Evolutionary conservation across 768 basidiomycete genomes (phyloP).

Genomic region (Tricholomella constricta): DNA sequence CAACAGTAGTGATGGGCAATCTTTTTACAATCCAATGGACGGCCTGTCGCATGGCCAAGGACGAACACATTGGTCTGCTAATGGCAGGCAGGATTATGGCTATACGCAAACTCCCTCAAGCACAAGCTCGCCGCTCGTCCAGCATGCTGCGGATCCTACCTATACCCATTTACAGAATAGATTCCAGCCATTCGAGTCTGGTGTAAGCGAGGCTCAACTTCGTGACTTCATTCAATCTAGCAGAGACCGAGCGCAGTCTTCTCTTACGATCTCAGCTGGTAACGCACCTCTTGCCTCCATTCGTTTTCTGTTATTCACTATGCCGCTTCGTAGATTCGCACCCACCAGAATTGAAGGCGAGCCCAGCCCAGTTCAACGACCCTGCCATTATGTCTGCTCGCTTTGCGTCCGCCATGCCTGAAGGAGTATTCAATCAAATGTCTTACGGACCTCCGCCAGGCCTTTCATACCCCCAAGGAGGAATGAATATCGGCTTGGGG

Average conservation of each 20-base stretch:
- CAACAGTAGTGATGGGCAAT: conserved; percentile 46
- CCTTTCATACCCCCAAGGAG: conserved; percentile 45
- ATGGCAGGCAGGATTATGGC: conserved; percentile 42
- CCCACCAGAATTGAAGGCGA: conserved; percentile 20
- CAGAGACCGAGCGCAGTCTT: conserved; percentile 51
- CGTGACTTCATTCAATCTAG: conserved; percentile 76
- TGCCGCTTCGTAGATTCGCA: conserved; percentile 9
- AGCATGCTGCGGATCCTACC: conserved; percentile 46
- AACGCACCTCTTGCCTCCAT: conserved; percentile 24
- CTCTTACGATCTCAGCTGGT: conserved; percentile 16
- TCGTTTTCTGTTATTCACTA: conserved; percentile 11
- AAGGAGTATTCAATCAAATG: conserved; percentile 33
- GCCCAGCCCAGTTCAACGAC: conserved; percentile 59
- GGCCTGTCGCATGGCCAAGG: conserved; percentile 32
- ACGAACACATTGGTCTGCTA: conserved; percentile 44
- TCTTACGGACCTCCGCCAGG: conserved; percentile 70
- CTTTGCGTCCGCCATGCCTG: conserved; percentile 46
- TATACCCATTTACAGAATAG: conserved; percentile 40
- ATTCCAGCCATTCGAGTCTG: conserved; percentile 57
- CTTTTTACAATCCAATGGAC: conserved; percentile 44
- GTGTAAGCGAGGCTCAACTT: conserved; percentile 74
- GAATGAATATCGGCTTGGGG: conserved; percentile 26
- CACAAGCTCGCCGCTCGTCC: conserved; percentile 47
- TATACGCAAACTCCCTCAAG: conserved; percentile 37
- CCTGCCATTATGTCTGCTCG: conserved; percentile 82